phyloP scores from a whole-genome alignment of 768 basidiomycete genomes.

The Russula lepida region DNA sequence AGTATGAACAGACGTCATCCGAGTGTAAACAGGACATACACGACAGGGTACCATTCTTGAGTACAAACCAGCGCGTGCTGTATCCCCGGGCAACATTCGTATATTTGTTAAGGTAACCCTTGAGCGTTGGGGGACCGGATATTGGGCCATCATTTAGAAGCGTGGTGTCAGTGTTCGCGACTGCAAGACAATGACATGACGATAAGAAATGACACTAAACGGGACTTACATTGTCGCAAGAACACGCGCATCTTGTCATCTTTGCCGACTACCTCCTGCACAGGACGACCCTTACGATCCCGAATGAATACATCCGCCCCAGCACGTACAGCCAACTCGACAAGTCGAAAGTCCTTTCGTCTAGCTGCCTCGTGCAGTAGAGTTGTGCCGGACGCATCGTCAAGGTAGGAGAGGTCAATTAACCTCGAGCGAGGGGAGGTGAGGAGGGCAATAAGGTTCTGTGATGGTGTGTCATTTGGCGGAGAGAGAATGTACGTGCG shows the following conservation, averaged over 20 bases:
- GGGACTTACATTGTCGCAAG: constrained; percentile 65
- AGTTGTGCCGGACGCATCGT: constrained; percentile 67
- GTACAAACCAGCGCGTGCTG: constrained; percentile 85
- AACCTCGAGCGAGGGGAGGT: constrained; percentile 59
- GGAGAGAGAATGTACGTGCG: constrained; percentile 67
- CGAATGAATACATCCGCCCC: constrained; percentile 87
- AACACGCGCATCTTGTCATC: constrained; percentile 80
- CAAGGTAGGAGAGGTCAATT: constrained; percentile 73
- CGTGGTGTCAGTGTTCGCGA: constrained; percentile 72
- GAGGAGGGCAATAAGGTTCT: constrained; percentile 48
- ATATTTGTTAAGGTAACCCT: constrained; percentile 85
- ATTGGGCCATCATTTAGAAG: constrained; percentile 43
- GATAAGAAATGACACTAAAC: neutral
- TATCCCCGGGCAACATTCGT: constrained; percentile 89
- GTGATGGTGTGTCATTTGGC: constrained; percentile 27
- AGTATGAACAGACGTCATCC: neutral
- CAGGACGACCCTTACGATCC: constrained; percentile 62
- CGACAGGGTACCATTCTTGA: constrained; percentile 77
- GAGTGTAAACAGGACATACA: constrained; percentile 41
- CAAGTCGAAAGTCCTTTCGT: constrained; percentile 68
- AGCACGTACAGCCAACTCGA: constrained; percentile 76
- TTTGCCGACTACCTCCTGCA: constrained; percentile 58
- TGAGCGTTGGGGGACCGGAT: constrained; percentile 51
- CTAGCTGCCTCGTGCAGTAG: constrained; percentile 83
- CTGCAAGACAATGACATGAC: constrained; percentile 29